Percentiles rank a stretch among this genome's conserved stretches.
phyloP scores from a whole-genome alignment of 2,329 filamentous ascomycete genomes.

The Fusarium robinianum region DNA sequence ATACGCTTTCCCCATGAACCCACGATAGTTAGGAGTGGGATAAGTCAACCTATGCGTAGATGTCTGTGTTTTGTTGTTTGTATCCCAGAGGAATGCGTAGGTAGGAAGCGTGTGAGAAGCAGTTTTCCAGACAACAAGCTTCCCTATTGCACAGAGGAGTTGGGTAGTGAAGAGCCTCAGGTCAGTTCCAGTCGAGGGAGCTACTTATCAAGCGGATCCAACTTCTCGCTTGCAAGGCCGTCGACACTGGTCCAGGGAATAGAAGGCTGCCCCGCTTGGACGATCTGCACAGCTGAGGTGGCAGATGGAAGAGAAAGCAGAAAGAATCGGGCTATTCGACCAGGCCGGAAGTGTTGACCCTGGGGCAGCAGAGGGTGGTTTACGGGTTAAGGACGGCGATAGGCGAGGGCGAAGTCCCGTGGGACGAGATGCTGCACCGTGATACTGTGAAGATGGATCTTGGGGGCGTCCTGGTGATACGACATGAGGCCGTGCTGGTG shows the following conservation, averaged over 20 bases:
- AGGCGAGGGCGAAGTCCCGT: slow-evolving; percentile 47
- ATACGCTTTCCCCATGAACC: slow-evolving; percentile 1
- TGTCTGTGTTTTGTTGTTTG: slow-evolving; percentile 5
- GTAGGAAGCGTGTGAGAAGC: slow-evolving; percentile 3
- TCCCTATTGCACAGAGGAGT: neutral
- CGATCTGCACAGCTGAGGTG: slow-evolving; percentile 30
- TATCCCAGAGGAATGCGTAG: slow-evolving; percentile 5
- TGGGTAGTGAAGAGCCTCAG: slow-evolving; percentile 7
- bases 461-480: slow-evolving; percentile 53
- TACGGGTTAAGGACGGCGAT: slow-evolving; percentile 26
- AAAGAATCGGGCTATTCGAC: slow-evolving; percentile 13
- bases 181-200: slow-evolving; percentile 13
- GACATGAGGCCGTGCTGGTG: slow-evolving; percentile 54
- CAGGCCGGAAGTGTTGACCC: slow-evolving; percentile 15
- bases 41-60: slow-evolving; percentile 11
- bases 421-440: slow-evolving; percentile 58
- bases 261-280: slow-evolving; percentile 28
- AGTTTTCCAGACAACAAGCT: neutral
- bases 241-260: slow-evolving; percentile 17
- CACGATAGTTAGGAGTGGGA: slow-evolving; percentile 5
- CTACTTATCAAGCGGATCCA: slow-evolving; percentile 9
- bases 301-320: slow-evolving; percentile 21
- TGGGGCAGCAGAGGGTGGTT: slow-evolving; percentile 17
- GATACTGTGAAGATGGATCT: slow-evolving; percentile 54
- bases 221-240: slow-evolving; percentile 16